Percentiles rank a stretch among this genome's conserved stretches.
phyloP scores from a whole-genome alignment of 129 eudicot genomes.

The Flaveria trinervia region DNA sequence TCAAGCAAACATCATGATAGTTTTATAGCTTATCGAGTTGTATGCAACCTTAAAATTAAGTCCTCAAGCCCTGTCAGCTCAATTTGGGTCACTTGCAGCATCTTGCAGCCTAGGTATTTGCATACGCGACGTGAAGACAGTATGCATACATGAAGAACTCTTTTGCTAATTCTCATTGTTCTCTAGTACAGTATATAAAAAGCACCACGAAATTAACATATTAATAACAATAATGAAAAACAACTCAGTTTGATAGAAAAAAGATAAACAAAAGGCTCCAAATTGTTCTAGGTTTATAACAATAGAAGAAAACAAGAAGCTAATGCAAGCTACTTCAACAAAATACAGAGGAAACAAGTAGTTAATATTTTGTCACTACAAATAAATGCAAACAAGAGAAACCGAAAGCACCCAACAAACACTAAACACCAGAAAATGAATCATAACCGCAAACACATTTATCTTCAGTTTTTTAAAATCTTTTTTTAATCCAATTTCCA shows the following conservation, averaged over 20 bases:
- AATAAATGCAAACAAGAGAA: conserved; percentile 51
- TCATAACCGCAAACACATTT: conserved; percentile 43
- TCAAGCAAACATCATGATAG: not conserved
- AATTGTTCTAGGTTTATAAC: conserved; percentile 40
- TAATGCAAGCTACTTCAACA: conserved; percentile 40
- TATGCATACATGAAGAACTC: no score
- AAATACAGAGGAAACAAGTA: conserved; percentile 48
- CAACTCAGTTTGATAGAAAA: conserved; percentile 16
- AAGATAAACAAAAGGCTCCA: conserved; percentile 26
- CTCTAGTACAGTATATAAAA: no score
- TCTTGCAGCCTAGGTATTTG: not conserved
- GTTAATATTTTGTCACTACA: conserved; percentile 36
- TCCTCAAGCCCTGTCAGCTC: not conserved
- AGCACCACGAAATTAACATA: not conserved
- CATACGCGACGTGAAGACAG: not conserved
- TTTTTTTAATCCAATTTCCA: conserved; percentile 22
- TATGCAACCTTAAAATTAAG: not conserved
- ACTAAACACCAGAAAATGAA: conserved; percentile 41
- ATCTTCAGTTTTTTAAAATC: conserved; percentile 4
- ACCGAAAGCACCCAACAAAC: conserved; percentile 37
- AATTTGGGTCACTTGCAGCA: conserved; percentile 1
- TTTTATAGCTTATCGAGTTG: not conserved
- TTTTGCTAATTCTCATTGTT: no score
- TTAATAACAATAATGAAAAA: not conserved
- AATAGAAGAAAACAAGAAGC: conserved; percentile 30